phyloP scores from a whole-genome alignment of 2,329 filamentous ascomycete genomes.

The Alternaria postmessia region DNA sequence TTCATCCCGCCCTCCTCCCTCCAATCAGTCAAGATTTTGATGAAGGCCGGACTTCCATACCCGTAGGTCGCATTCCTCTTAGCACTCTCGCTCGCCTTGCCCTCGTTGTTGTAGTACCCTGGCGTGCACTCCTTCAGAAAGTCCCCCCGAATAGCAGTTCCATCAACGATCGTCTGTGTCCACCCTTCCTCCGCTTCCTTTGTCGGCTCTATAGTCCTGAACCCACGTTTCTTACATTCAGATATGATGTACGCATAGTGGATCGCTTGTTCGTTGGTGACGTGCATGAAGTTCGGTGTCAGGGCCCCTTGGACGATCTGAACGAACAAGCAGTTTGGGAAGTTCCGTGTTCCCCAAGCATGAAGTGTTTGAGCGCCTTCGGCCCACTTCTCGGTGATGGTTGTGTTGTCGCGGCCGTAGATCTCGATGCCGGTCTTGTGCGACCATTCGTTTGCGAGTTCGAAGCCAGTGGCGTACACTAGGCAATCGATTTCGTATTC shows the following conservation, averaged over 20 bases:
- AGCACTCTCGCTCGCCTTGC: conserved; percentile 12
- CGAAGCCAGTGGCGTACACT: conserved; percentile 59
- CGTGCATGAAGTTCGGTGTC: conserved; percentile 38
- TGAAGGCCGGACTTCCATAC: conserved; percentile 42
- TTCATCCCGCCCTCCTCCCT: conserved; percentile 36
- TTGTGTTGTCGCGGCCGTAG: conserved; percentile 55
- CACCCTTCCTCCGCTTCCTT: conserved; percentile 59
- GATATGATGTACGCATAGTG: conserved; percentile 59
- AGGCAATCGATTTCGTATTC: conserved; percentile 60
- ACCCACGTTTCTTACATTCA: conserved; percentile 41
- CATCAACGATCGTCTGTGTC: conserved; percentile 54
- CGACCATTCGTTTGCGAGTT: conserved; percentile 39
- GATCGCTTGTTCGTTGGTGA: conserved; percentile 37
- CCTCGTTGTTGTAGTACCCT: conserved; percentile 58
- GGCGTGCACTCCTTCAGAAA: conserved; percentile 62
- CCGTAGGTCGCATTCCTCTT: conserved; percentile 36
- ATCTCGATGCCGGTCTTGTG: conserved; percentile 50
- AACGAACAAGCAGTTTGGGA: conserved; percentile 65
- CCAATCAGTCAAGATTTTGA: conserved; percentile 46
- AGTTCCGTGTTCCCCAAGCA: conserved; percentile 58
- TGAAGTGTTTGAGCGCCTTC: conserved; percentile 62
- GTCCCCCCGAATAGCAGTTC: conserved; percentile 52
- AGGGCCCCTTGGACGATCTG: conserved; percentile 30
- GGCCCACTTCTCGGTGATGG: conserved; percentile 58
- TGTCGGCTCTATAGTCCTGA: conserved; percentile 56